Evolutionary conservation across 2,329 filamentous ascomycete species (phyloP), one percentile per base, ranked within the genome.

Genomic region (Harringtonia aguacate): DNA sequence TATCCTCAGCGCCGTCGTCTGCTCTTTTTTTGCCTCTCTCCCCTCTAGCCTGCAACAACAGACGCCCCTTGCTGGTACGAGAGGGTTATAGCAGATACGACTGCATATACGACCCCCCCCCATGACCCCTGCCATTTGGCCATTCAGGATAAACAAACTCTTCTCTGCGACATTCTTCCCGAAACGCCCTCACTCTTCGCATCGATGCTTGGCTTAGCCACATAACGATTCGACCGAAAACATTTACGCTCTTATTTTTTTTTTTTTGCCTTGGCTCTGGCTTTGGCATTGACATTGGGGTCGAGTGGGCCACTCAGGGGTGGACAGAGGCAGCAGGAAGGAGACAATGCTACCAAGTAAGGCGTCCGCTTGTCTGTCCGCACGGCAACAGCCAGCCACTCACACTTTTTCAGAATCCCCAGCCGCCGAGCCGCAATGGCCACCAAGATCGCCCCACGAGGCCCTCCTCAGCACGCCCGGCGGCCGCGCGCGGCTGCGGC

Each of bases 401-500:
- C 9, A 33, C 30, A n/a, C 10, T n/a, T 18, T 28, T 12, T 20
- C 17, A 50, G 50, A 40, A 44, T 53, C 54, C 21, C 54, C 61
- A 51, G 59, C 63, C 1, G 42, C 44, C 22, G 39, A 53, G 46
- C 44, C 68, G 36, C 73, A 79, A 61, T 84, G 79, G 79, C 79
- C 79, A 17, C 79, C 79, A 20, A 68, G 74, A 58, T 83, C 79
- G 44, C 79, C 79, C 35, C 75, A 75, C 58, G 79, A 83, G 57
- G 78, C 68, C 41, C 68, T 83, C 18, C 57, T 79, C 31, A 72
- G 74, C 58, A 80, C 89, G 4, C 90, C 90, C 1, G 78, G 81
- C 52, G 90, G 88, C 43, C 82, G 88, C 55, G 79, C 82, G 58
- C 81, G 79, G 59, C 78, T 86, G 56, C 75, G 82, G 58, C 77